phyloP scores from a whole-genome alignment of 2,329 filamentous ascomycete species.

The Hymenotorrendiella dingleyae region DNA sequence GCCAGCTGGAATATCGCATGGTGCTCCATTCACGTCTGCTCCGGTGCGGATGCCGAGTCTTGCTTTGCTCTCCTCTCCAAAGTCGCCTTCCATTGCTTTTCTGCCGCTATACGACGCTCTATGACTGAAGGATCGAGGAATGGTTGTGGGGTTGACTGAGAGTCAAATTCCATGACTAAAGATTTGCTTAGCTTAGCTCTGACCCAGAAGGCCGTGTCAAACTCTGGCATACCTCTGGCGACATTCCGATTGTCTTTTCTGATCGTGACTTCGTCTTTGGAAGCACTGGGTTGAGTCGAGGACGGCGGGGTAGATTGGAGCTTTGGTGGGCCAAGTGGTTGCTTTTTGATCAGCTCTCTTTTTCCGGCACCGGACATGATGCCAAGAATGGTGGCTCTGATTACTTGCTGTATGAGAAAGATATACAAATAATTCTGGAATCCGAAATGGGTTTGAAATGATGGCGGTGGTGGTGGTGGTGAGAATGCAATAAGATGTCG shows the following conservation, averaged over 20 bases:
- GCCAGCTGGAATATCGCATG: too few species aligned
- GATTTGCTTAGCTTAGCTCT: background rate
- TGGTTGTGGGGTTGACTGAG: slow-evolving; percentile 20
- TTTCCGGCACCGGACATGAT: background rate
- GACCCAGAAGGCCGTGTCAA: background rate
- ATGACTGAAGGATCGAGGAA: slow-evolving; percentile 26
- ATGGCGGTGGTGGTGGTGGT: too few species aligned
- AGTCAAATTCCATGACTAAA: slow-evolving; percentile 21
- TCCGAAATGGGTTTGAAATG: too few species aligned
- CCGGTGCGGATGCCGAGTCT: too few species aligned
- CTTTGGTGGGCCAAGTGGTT: slow-evolving; percentile 15
- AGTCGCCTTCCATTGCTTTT: slow-evolving; percentile 14
- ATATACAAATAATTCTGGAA: too few species aligned
- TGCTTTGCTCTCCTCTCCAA: slow-evolving; percentile 11
- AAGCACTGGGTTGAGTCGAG: slow-evolving; percentile 17
- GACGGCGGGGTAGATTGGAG: slow-evolving; percentile 8
- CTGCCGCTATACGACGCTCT: slow-evolving; percentile 12
- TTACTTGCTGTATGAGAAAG: too few species aligned
- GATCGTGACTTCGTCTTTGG: slow-evolving; percentile 16
- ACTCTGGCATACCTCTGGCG: slow-evolving; percentile 7
- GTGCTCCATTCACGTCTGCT: too few species aligned
- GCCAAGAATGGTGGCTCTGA: too few species aligned
- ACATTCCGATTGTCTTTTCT: slow-evolving; percentile 5
- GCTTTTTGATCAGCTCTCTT: slow-evolving; percentile 14
- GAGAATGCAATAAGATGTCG: too few species aligned